A percentile compares a stretch with the other conserved stretches of the same genome.
phyloP scores from a whole-genome alignment of 345 rosid species.

The Cardamine chenopodiifolia region DNA sequence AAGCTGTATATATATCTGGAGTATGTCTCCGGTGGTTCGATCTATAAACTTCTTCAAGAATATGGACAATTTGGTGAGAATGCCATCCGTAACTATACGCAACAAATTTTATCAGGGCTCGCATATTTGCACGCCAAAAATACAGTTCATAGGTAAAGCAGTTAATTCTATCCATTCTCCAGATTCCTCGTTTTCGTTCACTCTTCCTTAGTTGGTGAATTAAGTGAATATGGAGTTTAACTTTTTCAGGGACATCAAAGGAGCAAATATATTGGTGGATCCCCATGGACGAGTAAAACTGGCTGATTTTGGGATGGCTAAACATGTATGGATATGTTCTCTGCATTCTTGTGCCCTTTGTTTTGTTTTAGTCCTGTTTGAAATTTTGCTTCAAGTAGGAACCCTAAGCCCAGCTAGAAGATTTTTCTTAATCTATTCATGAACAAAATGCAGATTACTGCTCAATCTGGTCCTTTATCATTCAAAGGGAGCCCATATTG shows the following conservation, averaged over 20 bases:
- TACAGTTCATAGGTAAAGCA: constrained; percentile 70
- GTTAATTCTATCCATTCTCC: constrained; percentile 4
- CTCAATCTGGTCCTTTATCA: constrained; percentile 75
- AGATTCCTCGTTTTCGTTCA: constrained; percentile 13
- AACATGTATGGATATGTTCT: constrained; percentile 52
- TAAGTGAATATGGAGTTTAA: constrained; percentile 2
- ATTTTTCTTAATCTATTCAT: constrained; percentile 21
- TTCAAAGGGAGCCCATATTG: constrained; percentile 90
- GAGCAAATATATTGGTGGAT: constrained; percentile 83
- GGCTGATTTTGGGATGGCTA: constrained; percentile 82
- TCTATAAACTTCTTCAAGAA: constrained; percentile 80
- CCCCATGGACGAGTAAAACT: constrained; percentile 78
- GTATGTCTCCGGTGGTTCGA: constrained; percentile 85
- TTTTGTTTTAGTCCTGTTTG: not conserved
- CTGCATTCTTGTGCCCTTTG: constrained; percentile 1
- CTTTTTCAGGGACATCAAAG: constrained; percentile 73
- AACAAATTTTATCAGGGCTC: constrained; percentile 79
- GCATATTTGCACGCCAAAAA: constrained; percentile 71
- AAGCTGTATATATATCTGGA: constrained; percentile 77
- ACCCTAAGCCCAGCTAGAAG: constrained; percentile 6
- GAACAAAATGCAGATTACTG: constrained; percentile 64
- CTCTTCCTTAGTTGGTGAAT: not conserved
- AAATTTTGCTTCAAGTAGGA: not conserved
- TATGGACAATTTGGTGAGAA: constrained; percentile 72
- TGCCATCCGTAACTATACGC: constrained; percentile 76